Evolutionary conservation across 345 rosid genomes (phyloP).

Genomic region (Pistacia integerrima): DNA sequence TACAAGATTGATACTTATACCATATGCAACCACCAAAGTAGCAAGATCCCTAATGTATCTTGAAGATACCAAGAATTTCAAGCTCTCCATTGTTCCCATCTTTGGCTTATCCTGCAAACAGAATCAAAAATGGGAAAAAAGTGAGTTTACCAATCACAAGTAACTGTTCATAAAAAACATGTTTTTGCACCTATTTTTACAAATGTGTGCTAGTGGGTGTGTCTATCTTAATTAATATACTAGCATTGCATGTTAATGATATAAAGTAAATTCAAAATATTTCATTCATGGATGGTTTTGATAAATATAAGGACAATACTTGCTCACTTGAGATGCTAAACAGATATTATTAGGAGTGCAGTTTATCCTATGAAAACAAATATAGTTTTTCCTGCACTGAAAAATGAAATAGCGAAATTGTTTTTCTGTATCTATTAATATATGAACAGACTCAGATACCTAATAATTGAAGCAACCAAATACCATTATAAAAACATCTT

Average conservation of each 20-base stretch:
- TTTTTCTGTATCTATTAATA: no score
- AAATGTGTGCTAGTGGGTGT: background rate
- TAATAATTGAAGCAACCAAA: background rate
- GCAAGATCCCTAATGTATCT: constrained; percentile 93
- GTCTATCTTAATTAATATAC: background rate
- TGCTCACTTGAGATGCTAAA: background rate
- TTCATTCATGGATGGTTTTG: background rate
- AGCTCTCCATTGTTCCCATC: constrained; percentile 97
- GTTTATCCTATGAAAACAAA: background rate
- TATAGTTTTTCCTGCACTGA: background rate
- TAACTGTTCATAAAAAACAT: background rate
- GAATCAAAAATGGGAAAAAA: constrained; percentile 1
- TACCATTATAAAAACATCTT: constrained; percentile 4
- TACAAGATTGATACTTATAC: constrained; percentile 96
- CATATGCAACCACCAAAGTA: constrained; percentile 95
- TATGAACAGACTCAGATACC: background rate
- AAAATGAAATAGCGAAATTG: background rate
- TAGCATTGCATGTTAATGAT: background rate
- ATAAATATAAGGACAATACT: background rate
- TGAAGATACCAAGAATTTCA: constrained; percentile 91
- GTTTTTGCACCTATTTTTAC: background rate
- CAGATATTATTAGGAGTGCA: background rate
- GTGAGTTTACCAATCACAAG: background rate
- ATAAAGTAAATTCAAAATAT: background rate
- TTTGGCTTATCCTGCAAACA: constrained; percentile 74